phyloP scores from a whole-genome alignment of 177 flowering plant species.

The Vitis hybrid region DNA sequence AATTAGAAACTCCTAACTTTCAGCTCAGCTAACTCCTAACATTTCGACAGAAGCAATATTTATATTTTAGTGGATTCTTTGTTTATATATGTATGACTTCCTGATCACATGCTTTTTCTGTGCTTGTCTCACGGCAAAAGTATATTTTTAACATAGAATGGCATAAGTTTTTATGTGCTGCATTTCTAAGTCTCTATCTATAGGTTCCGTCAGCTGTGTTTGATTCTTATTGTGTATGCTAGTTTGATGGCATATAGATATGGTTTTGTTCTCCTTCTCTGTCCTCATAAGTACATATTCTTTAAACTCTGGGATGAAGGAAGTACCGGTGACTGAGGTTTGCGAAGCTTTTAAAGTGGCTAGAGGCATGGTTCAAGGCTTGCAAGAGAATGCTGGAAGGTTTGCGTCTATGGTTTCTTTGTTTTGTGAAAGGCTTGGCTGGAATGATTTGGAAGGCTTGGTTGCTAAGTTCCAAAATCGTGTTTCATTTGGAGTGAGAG shows the following conservation, averaged over 20 bases:
- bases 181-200: background rate
- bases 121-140: background rate
- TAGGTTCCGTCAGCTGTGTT: background rate
- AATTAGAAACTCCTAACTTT: too few species aligned
- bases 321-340: conserved; percentile 79
- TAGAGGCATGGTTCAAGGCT: conserved; percentile 97
- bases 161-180: background rate
- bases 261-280: background rate
- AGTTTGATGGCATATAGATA: background rate
- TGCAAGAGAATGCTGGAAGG: conserved; percentile 99
- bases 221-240: background rate
- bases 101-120: background rate
- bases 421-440: conserved; percentile 97
- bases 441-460: conserved; percentile 95
- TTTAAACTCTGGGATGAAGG: conserved; percentile 52
- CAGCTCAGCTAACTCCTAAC: too few species aligned
- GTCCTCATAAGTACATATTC: conserved; percentile 3
- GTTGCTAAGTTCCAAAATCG: conserved; percentile 94
- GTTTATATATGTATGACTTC: background rate
- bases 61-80: background rate
- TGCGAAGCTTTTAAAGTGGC: conserved; percentile 95
- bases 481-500: conserved; percentile 95
- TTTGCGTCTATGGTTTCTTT: conserved; percentile 97
- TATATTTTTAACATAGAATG: background rate
- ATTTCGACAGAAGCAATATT: background rate